Evolutionary conservation across 1,284 basidiomycete genomes (phyloP).

Genomic region (Anthracocystis setariae): DNA sequence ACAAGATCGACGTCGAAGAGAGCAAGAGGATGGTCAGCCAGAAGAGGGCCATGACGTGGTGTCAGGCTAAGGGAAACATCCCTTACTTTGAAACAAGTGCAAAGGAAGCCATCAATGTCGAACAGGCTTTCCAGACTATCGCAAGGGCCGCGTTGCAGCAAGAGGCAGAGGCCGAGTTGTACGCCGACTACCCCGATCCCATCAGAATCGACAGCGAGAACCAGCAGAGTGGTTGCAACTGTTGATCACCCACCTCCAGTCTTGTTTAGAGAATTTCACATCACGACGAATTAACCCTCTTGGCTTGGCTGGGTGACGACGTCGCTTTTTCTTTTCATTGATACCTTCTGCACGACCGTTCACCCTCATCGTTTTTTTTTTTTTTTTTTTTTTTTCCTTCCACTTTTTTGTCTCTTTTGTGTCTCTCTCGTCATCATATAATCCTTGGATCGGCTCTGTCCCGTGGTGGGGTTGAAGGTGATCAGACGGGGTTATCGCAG

Average conservation of each 20-base stretch:
- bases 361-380: neutral
- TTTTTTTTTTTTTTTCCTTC: neutral
- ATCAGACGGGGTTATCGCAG: too few species aligned
- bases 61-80: conserved; percentile 98
- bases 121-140: conserved; percentile 99
- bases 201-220: conserved; percentile 95
- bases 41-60: conserved; percentile 99
- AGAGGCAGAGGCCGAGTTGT: conserved; percentile 94
- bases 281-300: too few species aligned
- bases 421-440: too few species aligned
- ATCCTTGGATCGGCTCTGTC: too few species aligned
- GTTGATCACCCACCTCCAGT: conserved; percentile 70
- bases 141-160: conserved; percentile 98
- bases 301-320: too few species aligned
- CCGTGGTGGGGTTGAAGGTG: too few species aligned
- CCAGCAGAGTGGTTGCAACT: conserved; percentile 91
- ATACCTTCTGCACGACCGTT: conserved; percentile 9
- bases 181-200: conserved; percentile 98
- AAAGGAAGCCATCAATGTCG: conserved; percentile 99
- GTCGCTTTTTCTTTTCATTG: conserved; percentile 3
- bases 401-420: neutral
- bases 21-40: conserved; percentile 98
- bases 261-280: too few species aligned
- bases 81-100: conserved; percentile 99
- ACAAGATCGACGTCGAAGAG: conserved; percentile 99